phyloP scores from a whole-genome alignment of 768 basidiomycete species.

The Suillus bovinus region DNA sequence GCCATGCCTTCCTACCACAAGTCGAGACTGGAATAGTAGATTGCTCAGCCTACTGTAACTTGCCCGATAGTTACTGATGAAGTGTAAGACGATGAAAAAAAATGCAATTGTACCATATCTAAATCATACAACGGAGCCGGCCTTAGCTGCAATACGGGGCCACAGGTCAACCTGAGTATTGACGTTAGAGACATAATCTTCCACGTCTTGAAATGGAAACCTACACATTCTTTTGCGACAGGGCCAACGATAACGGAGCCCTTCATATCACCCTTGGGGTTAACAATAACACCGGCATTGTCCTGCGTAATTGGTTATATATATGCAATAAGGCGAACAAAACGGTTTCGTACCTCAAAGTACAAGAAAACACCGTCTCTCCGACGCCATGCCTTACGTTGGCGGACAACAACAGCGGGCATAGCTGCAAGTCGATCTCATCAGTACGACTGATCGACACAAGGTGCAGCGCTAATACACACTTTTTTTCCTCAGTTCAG shows the following conservation, averaged over 20 bases:
- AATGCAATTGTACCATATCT: slow-evolving; percentile 5
- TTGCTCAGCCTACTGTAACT: not conserved
- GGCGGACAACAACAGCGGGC: slow-evolving; percentile 96
- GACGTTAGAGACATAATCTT: not conserved
- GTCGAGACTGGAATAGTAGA: not conserved
- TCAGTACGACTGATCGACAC: slow-evolving; percentile 10
- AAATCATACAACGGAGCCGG: slow-evolving; percentile 92
- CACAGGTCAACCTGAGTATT: slow-evolving; percentile 83
- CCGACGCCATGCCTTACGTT: slow-evolving; percentile 98
- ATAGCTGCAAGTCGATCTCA: slow-evolving; percentile 59
- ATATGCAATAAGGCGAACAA: not conserved
- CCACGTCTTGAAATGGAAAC: slow-evolving; percentile 32
- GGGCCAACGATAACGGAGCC: slow-evolving; percentile 96
- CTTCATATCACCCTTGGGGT: slow-evolving; percentile 99
- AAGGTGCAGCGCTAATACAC: slow-evolving; percentile 34
- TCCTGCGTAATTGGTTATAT: slow-evolving; percentile 46
- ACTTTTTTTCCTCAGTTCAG: slow-evolving; percentile 99
- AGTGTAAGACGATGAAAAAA: not conserved
- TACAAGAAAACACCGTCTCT: slow-evolving; percentile 99
- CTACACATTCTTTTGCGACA: slow-evolving; percentile 98
- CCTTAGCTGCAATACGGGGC: slow-evolving; percentile 99
- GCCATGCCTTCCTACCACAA: not conserved
- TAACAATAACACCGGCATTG: slow-evolving; percentile 96
- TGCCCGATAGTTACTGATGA: not conserved
- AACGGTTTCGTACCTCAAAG: slow-evolving; percentile 68